Evolutionary conservation across 78 protist genomes (phyloP), one percentile per base, ranked within the genome.

Genomic region (Polysphondylium violaceum): DNA sequence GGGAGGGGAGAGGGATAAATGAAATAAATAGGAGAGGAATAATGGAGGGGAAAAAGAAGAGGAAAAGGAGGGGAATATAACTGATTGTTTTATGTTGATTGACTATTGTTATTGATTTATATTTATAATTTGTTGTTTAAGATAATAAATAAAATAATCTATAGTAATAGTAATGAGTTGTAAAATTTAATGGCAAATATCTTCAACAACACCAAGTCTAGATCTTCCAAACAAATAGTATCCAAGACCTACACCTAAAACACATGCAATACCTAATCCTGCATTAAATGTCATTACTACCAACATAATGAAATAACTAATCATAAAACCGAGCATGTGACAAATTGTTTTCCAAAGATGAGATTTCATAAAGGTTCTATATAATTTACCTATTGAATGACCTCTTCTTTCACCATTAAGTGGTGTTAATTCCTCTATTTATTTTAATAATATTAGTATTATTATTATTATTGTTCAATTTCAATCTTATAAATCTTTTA

Each of bases 251-350:
- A 83, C 21, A 58, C 91, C 91, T 31, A 60, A 74, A 25, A 83
- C 47, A 40, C 44, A 8, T 21, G 81, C 50, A 27, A 83, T 40
- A 29, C 67, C 77, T n/a, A 83, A 38, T 29, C 91, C 91, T 17
- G 56, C 91, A 23, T 69, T 83, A n/a, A 47, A 83, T 25, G 91
- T 40, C 91, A 83, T 83, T 14, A 83, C 63, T 0, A 83, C 36
- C 5, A 83, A 58, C 91, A 83, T 83, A 2, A 83, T 43, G 9
- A 73, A 53, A 41, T 69, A 69, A 16, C 58, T 83, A 1, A 83
- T 44, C 3, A 38, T 29, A 61, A 53, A 83, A 59, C 43, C 78
- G 41, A 83, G 21, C 51, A 67, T 44, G 12, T 83, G 91, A 3
- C 25, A 43, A 19, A 83, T 76, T 1, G 72, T 60, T 76, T 76